Conservation (phyloP, 2,329 filamentous ascomycete species). For the Monosporascus sp. region DNA sequence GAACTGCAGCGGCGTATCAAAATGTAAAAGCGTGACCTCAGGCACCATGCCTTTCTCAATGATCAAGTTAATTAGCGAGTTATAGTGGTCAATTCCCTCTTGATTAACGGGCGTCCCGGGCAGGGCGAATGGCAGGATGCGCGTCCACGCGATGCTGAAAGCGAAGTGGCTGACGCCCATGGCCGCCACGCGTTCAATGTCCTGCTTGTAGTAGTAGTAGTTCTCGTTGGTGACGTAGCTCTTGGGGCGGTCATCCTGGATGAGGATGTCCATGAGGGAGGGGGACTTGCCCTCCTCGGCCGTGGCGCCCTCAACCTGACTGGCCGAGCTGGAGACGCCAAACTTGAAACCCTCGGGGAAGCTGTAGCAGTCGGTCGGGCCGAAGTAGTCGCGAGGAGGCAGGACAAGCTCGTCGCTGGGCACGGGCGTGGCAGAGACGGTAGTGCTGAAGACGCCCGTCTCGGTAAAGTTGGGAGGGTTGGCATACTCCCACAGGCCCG, state of each 20-base stretch:
- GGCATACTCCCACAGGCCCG: conserved; percentile 29
- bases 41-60: conserved; percentile 46
- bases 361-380: conserved; percentile 41
- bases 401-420: conserved; percentile 50
- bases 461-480: conserved; percentile 30
- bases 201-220: conserved; percentile 53
- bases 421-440: conserved; percentile 50
- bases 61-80: conserved; percentile 47
- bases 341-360: conserved; percentile 44
- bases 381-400: conserved; percentile 48
- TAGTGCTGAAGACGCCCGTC: conserved; percentile 32
- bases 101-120: conserved; percentile 47
- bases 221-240: conserved; percentile 41
- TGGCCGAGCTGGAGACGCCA: conserved; percentile 44
- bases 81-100: conserved; percentile 47
- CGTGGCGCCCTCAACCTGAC: conserved; percentile 42
- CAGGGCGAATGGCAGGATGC: conserved; percentile 47
- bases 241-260: conserved; percentile 16
- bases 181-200: conserved; percentile 47
- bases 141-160: conserved; percentile 48
- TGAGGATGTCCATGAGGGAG: conserved; percentile 33
- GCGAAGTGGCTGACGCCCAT: conserved; percentile 48
- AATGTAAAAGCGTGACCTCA: conserved; percentile 43
- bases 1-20: conserved; percentile 42
- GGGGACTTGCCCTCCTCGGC: conserved; percentile 39